Percentiles rank a stretch among this genome's conserved stretches.
These are phyloP conservation scores for Auricularia sp. DNA, from an alignment of 768 basidiomycete species.

Conservation along the genomic window DNA sequence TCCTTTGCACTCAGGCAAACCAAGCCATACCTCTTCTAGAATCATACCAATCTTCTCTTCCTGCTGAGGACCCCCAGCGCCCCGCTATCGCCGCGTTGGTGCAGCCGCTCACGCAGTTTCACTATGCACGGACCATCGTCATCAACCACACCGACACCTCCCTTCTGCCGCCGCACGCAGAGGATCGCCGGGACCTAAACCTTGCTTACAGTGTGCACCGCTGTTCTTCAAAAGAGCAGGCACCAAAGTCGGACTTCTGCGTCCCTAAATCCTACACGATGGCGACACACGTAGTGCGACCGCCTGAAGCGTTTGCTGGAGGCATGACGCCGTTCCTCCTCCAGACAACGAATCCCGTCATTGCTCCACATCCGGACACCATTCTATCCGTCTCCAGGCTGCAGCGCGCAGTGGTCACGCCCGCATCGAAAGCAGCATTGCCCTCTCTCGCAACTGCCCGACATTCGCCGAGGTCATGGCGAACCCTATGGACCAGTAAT, in stretches of 20 bases:
- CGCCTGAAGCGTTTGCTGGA: slow-evolving; percentile 17
- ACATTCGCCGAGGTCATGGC: slow-evolving; percentile 27
- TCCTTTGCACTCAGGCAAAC: slow-evolving; percentile 67
- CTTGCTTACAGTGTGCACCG: slow-evolving; percentile 27
- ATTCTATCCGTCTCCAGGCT: slow-evolving; percentile 50
- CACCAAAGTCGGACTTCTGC: slow-evolving; percentile 14
- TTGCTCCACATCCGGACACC: slow-evolving; percentile 35
- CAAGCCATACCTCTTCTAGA: slow-evolving; percentile 45
- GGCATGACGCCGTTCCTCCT: slow-evolving; percentile 28
- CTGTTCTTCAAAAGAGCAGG: slow-evolving; percentile 2
- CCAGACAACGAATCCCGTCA: slow-evolving; percentile 68
- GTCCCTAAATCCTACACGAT: slow-evolving; percentile 47
- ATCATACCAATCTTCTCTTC: slow-evolving; percentile 34
- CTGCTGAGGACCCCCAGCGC: slow-evolving; percentile 16
- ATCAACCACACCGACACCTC: slow-evolving; percentile 59
- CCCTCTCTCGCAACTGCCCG: slow-evolving; percentile 30
- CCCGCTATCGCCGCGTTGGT: slow-evolving; percentile 31
- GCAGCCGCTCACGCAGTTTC: slow-evolving; percentile 40
- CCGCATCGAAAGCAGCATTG: slow-evolving; percentile 41
- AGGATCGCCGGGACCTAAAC: slow-evolving; percentile 58
- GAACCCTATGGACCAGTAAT: slow-evolving; percentile 26
- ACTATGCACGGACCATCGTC: slow-evolving; percentile 47
- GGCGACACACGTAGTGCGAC: slow-evolving; percentile 54
- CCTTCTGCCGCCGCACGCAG: slow-evolving; percentile 39
- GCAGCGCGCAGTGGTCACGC: slow-evolving; percentile 52